Evolutionary conservation across 345 rosid genomes (phyloP), one percentile per base, ranked within the genome.

Genomic region (Citrus cavaleriei): DNA sequence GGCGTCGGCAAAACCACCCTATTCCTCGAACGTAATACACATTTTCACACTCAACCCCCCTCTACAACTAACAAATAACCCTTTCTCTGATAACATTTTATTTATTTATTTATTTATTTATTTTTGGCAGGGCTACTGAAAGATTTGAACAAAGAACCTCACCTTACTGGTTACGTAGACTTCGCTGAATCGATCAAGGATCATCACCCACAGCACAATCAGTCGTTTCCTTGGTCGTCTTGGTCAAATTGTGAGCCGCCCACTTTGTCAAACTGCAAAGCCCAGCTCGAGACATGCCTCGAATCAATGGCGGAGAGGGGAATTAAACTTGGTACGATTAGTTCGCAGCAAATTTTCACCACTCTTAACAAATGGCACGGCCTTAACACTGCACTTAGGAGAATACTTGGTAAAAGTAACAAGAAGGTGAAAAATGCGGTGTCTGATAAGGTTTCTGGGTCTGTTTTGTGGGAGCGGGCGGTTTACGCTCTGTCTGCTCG

Each of bases 1-100:
- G 99, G 99, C 85, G 93, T 86, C 84, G 98, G 98, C 90, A 96
- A 96, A 82, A 96, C 99, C 82, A 94, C 99, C 22, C 87, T 96
- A 70, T 80, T 96, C 84, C 93, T 92, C 28, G 95, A 96, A 71
- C 93, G 98, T 94, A 89, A 49, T 19, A 28, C 24, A 34, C 57
- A 16, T 40, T 2, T 25, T 3, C 14, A 25, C 14, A 25, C 22
- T 14, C 22, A 14, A n/a, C 22, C 24, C n/a, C 24, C 16, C 28
- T 0, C 7, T 12, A 24, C 7, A 40, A 40, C 21, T 2, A 2
- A n/a, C 14, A n/a, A 68, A 12, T 68, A 4, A 12, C 16, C 16
- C 14, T 40, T 40, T 24, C 1, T 12, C 57, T 12, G 2, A 46
- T 34, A 27, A n/a, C 22, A 1, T 24, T 25, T 64, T 61, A 72